A percentile compares a stretch with the other conserved stretches of the same genome.
These are phyloP conservation scores for Podospora conica DNA, from an alignment of 495 filamentous ascomycete species.

Conservation along the genomic window DNA sequence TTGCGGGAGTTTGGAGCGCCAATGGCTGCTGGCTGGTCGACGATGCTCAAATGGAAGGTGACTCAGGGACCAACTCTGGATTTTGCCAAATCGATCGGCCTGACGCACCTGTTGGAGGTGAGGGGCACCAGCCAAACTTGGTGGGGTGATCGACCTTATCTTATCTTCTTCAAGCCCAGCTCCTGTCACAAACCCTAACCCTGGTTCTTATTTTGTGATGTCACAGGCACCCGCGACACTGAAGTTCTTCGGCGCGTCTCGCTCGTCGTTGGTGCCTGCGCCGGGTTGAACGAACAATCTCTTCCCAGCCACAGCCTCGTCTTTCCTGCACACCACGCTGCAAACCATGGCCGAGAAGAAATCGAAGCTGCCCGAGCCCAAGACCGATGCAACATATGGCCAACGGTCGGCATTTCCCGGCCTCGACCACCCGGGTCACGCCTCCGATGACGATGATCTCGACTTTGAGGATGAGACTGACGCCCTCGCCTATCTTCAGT, in stretches of 20 bases:
- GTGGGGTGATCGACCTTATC: constrained; percentile 13
- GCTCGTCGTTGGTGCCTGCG: background rate
- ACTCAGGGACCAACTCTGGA: background rate
- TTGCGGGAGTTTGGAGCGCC: background rate
- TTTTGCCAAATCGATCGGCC: constrained; percentile 14
- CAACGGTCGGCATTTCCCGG: constrained; percentile 74
- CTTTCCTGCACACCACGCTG: background rate
- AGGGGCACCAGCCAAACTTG: constrained; percentile 19
- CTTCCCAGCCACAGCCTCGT: background rate
- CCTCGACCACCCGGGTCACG: constrained; percentile 47
- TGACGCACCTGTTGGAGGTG: constrained; percentile 13
- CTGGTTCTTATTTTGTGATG: background rate
- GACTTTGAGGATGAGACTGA: constrained; percentile 53
- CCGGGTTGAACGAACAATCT: background rate
- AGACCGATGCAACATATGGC: constrained; percentile 60
- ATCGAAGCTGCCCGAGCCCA: constrained; percentile 20
- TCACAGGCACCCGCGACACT: background rate
- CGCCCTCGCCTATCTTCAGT: constrained; percentile 68
- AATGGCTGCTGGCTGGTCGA: background rate
- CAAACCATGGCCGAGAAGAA: constrained; percentile 2
- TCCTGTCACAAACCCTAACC: constrained; percentile 6
- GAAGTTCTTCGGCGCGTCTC: background rate
- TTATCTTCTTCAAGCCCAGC: constrained; percentile 1
- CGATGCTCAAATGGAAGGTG: constrained; percentile 1
- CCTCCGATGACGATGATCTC: constrained; percentile 39